phyloP scores from a whole-genome alignment of 2,329 filamentous ascomycete genomes.

The Pseudocercospora macadamiae region DNA sequence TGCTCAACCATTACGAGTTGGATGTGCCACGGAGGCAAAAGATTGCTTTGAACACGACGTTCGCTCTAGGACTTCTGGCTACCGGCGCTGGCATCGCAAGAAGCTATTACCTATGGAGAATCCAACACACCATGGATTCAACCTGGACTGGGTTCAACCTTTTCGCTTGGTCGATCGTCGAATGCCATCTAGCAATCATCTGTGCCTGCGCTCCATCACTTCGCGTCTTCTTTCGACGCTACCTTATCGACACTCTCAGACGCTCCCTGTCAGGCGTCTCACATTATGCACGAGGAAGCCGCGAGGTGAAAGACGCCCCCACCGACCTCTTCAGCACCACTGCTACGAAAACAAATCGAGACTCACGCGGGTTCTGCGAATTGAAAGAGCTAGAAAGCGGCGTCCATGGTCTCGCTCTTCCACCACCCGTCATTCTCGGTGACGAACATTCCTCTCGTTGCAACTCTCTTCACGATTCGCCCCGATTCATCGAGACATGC shows the following conservation, averaged over 20 bases:
- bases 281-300: conserved; percentile 15
- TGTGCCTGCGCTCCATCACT: conserved; percentile 36
- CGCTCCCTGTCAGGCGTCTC: conserved; percentile 21
- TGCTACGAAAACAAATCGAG: neutral
- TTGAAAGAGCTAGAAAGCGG: conserved; percentile 20
- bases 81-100: conserved; percentile 31
- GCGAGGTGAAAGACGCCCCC: neutral
- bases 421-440: conserved; percentile 16
- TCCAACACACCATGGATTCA: conserved; percentile 27
- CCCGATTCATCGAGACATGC: neutral
- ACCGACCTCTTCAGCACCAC: conserved; percentile 2
- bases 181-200: conserved; percentile 37
- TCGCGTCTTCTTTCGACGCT: conserved; percentile 35
- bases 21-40: conserved; percentile 28
- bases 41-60: conserved; percentile 30
- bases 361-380: conserved; percentile 13
- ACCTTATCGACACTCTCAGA: conserved; percentile 28
- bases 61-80: conserved; percentile 29
- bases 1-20: conserved; percentile 29
- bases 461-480: too few relatives aligned
- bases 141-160: conserved; percentile 33
- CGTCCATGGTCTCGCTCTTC: conserved; percentile 14
- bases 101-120: conserved; percentile 29
- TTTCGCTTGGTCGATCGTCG: conserved; percentile 34
- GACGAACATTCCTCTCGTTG: neutral